Conservation (phyloP, 805 yeast species). For the Soucietia sequanensis region DNA sequence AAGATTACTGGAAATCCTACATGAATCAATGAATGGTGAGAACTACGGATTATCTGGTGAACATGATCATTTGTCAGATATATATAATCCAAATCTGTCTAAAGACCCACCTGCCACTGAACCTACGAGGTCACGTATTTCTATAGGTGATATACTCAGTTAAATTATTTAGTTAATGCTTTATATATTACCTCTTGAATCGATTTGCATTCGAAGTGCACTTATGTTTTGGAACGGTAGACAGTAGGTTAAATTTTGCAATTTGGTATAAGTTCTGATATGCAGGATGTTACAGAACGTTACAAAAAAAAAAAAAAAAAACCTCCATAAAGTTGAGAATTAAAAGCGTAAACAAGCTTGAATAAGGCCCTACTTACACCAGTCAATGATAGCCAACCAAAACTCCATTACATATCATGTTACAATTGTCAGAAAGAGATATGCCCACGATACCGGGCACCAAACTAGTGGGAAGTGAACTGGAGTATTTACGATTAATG, state of each 20-base stretch:
- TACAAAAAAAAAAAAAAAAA: no score
- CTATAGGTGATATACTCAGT: slow-evolving; percentile 20
- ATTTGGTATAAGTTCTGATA: no score
- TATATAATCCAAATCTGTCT: slow-evolving; percentile 6
- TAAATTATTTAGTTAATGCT: no score
- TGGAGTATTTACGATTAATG: slow-evolving; percentile 62
- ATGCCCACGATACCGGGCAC: slow-evolving; percentile 89
- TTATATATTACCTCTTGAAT: no score
- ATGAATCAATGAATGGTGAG: slow-evolving; percentile 30
- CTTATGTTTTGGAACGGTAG: no score
- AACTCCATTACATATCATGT: slow-evolving; percentile 16
- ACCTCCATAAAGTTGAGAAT: no score
- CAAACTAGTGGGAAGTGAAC: slow-evolving; percentile 68
- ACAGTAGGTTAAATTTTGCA: no score
- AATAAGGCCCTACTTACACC: no score
- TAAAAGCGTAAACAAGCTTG: no score
- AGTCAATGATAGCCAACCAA: not conserved
- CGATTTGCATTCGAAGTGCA: no score
- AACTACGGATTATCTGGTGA: slow-evolving; percentile 29
- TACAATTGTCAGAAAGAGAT: slow-evolving; percentile 44
- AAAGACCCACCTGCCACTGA: slow-evolving; percentile 5
- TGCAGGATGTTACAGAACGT: no score
- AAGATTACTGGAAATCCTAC: slow-evolving; percentile 20
- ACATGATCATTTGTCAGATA: slow-evolving; percentile 18
- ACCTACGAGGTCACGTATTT: slow-evolving; percentile 13